Base-by-base conservation (phyloP, 2,329 filamentous ascomycete species). In the Calonectria hawksworthii region DNA sequence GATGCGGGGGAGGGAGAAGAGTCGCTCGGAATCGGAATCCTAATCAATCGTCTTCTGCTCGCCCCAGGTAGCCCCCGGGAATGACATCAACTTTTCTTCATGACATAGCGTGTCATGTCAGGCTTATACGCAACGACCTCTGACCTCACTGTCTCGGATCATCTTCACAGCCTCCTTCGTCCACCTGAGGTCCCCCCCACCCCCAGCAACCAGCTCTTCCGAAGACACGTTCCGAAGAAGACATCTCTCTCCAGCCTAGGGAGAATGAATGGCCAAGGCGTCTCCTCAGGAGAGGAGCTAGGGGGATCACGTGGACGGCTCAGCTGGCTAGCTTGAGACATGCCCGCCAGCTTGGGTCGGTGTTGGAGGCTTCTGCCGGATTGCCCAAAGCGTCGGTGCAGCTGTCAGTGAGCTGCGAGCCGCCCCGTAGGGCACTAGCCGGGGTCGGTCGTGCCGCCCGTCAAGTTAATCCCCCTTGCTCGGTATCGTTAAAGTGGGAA, bases 341-440 rank as follows among this genome's bases (percentile, higher is more conserved):
- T 63, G 56, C 23, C 56, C 56, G 56, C 56, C 56, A 38, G 56
- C 36, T 63, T 63, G 56, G 56, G 56, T 63, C 56, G 56, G 11
- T 28, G 34, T 63, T 28, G 34, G 36, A 63, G 56, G 56, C 56
- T 63, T 63, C 56, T 63, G 56, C 56, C 34, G 56, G 34, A 63
- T 63, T 63, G 23, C 56, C 56, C 56, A 63, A 63, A 63, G 56
- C 56, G 56, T 63, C 56, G 56, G 56, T 63, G 56, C 56, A 63
- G 56, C 56, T 63, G 56, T 63, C 56, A 63, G 56, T 61, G 36
- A 63, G 38, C 38, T 36, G 56, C 56, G 56, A 63, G 56, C 56
- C 56, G 56, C 56, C 36, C 56, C 56, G 56, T 63, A 63, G 36
- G 56, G 56, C 56, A 38, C 56, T 63, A 63, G 36, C 34, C 13